A percentile compares a stretch with the other conserved stretches of the same genome.
These are phyloP conservation scores for Aspergillus thermomutatus DNA, from an alignment of 2,329 filamentous ascomycete genomes.

Conservation along the genomic window DNA sequence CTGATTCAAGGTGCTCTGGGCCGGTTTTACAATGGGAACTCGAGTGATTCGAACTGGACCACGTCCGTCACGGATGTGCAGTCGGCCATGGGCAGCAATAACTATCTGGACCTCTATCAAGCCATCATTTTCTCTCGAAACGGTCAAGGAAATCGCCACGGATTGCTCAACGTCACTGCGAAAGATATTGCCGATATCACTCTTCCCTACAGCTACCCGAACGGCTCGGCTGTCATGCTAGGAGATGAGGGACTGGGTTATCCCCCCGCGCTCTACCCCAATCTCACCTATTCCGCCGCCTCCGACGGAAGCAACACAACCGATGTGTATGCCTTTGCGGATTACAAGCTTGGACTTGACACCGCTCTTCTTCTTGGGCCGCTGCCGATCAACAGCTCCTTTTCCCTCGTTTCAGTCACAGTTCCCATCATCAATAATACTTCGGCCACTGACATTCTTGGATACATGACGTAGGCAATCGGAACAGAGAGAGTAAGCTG, in stretches of 20 bases:
- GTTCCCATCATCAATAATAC: slow-evolving; percentile 71
- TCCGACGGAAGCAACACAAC: slow-evolving; percentile 25
- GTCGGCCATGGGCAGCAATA: slow-evolving; percentile 62
- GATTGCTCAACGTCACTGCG: slow-evolving; percentile 64
- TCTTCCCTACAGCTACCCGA: slow-evolving; percentile 59
- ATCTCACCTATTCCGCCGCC: slow-evolving; percentile 61
- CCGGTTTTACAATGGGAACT: slow-evolving; percentile 53
- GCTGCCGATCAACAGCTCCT: slow-evolving; percentile 66
- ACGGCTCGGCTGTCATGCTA: slow-evolving; percentile 59
- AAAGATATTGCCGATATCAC: slow-evolving; percentile 41
- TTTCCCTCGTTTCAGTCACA: slow-evolving; percentile 76
- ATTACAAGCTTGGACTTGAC: slow-evolving; percentile 41
- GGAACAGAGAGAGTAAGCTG: neutral
- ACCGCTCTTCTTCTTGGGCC: slow-evolving; percentile 73
- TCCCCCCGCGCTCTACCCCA: slow-evolving; percentile 71
- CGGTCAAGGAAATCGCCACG: slow-evolving; percentile 52
- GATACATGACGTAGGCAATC: slow-evolving; percentile 69
- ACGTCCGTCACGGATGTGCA: slow-evolving; percentile 62
- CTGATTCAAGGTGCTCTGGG: slow-evolving; percentile 51
- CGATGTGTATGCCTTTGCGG: slow-evolving; percentile 37
- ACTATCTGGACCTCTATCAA: slow-evolving; percentile 60
- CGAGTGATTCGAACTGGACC: slow-evolving; percentile 58
- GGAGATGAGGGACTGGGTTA: slow-evolving; percentile 65
- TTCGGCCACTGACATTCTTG: slow-evolving; percentile 62
- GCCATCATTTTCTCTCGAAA: slow-evolving; percentile 70